Conservation (phyloP, 805 yeast genomes). For the Sugiyamaella boreocaroliniensis region DNA sequence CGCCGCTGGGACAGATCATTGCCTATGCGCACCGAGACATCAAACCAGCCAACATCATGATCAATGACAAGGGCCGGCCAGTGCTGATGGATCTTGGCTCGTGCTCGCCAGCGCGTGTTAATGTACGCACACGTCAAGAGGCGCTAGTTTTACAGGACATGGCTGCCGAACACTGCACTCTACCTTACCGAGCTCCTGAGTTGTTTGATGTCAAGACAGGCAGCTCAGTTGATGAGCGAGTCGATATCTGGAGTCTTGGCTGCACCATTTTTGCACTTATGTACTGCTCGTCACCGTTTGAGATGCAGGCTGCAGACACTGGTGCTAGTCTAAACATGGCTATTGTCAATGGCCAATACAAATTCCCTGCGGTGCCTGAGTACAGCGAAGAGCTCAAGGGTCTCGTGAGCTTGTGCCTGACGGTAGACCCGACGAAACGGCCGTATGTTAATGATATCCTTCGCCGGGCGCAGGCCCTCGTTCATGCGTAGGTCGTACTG, state of each 20-base stretch:
- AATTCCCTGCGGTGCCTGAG: slow-evolving; percentile 45
- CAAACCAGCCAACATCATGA: slow-evolving; percentile 85
- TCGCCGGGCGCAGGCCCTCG: slow-evolving; percentile 2
- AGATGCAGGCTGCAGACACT: slow-evolving; percentile 66
- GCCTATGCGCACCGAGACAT: slow-evolving; percentile 83
- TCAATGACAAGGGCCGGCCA: slow-evolving; percentile 68
- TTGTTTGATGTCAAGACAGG: slow-evolving; percentile 69
- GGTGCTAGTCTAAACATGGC: slow-evolving; percentile 82
- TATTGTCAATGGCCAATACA: slow-evolving; percentile 58
- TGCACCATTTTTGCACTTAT: slow-evolving; percentile 72
- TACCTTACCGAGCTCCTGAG: slow-evolving; percentile 89
- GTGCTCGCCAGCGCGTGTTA: slow-evolving; percentile 54
- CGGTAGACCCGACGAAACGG: slow-evolving; percentile 52
- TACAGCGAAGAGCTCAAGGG: slow-evolving; percentile 53
- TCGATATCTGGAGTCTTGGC: slow-evolving; percentile 91
- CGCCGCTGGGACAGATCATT: slow-evolving; percentile 49
- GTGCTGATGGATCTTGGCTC: slow-evolving; percentile 83
- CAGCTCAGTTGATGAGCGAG: slow-evolving; percentile 57
- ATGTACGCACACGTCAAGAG: slow-evolving; percentile 53
- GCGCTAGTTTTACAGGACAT: slow-evolving; percentile 73
- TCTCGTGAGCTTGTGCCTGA: slow-evolving; percentile 55
- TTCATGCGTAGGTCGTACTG: too few relatives aligned
- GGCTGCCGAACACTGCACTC: slow-evolving; percentile 77
- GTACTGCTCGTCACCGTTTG: slow-evolving; percentile 82
- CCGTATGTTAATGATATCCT: slow-evolving; percentile 47